Evolutionary conservation across 202 grass and related monocot genomes (phyloP).

Genomic region (Zizania palustris): DNA sequence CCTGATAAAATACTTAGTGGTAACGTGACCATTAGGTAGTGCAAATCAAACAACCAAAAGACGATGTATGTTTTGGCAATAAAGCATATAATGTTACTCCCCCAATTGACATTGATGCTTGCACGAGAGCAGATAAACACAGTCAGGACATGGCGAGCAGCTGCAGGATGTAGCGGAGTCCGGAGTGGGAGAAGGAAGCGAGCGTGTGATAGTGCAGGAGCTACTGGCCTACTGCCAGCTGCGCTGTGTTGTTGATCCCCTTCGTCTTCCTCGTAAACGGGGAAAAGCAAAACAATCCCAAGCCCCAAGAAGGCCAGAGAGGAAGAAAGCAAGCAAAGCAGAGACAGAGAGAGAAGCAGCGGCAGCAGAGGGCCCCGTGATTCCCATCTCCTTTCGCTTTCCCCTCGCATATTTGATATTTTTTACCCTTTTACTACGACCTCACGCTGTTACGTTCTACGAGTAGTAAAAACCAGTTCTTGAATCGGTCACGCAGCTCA

Average conservation of each 20-base stretch:
- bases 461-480: slow-evolving; percentile 23
- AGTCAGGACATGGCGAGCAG: too few species aligned
- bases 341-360: background rate
- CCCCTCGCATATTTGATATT: background rate
- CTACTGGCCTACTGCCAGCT: background rate
- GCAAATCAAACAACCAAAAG: too few species aligned
- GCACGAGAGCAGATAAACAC: background rate
- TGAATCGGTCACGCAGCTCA: slow-evolving; percentile 12
- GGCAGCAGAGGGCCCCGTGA: background rate
- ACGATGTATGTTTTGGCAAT: too few species aligned
- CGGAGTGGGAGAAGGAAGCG: too few species aligned
- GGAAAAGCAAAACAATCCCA: background rate
- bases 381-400: background rate
- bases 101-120: background rate
- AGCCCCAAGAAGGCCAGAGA: slow-evolving; percentile 11
- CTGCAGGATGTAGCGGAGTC: background rate
- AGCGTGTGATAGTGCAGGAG: background rate
- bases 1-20: background rate
- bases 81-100: background rate
- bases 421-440: slow-evolving; percentile 8
- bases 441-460: background rate
- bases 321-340: background rate
- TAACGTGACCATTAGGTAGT: too few species aligned
- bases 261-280: background rate
- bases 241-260: background rate